Evolutionary conservation across 768 basidiomycete species (phyloP).

Genomic region (Porphyrellus cyaneotinctus): DNA sequence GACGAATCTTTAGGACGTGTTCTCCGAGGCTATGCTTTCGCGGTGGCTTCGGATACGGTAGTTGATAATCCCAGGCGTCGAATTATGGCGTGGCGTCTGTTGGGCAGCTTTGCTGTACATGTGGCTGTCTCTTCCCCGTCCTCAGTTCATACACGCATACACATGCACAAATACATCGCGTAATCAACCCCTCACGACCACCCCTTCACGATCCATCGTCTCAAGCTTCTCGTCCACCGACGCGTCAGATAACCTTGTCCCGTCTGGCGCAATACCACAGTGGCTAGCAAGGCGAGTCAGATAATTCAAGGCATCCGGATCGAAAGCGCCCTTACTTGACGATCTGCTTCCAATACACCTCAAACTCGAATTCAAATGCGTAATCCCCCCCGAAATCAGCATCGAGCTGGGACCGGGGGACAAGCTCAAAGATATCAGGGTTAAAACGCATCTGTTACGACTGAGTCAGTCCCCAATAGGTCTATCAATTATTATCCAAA

Average conservation of each 20-base stretch:
- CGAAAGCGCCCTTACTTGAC: slow-evolving; percentile 46
- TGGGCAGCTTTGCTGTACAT: slow-evolving; percentile 9
- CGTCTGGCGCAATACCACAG: slow-evolving; percentile 54
- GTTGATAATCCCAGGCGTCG: slow-evolving; percentile 27
- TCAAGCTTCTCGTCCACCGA: not conserved
- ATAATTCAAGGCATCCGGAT: not conserved
- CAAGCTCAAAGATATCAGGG: slow-evolving; percentile 71
- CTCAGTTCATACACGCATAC: slow-evolving; percentile 5
- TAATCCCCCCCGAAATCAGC: slow-evolving; percentile 79
- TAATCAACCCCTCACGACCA: slow-evolving; percentile 16
- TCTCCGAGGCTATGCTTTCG: slow-evolving; percentile 10
- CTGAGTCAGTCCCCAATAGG: not conserved
- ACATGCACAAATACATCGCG: slow-evolving; percentile 22
- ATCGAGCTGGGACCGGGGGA: slow-evolving; percentile 73
- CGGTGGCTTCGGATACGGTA: slow-evolving; percentile 20
- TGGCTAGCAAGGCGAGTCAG: slow-evolving; percentile 35
- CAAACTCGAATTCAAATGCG: slow-evolving; percentile 67
- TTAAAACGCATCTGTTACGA: slow-evolving; percentile 77
- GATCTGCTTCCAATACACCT: slow-evolving; percentile 76
- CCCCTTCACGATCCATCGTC: not conserved
- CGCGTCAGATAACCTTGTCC: slow-evolving; percentile 35
- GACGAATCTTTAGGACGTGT: slow-evolving; percentile 1
- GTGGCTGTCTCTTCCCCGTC: slow-evolving; percentile 11
- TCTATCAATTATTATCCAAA: slow-evolving; percentile 17
- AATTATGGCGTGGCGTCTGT: slow-evolving; percentile 25